Evolutionary conservation across 148 eudicot genomes (phyloP).

Genomic region (Talinum fruticosum): DNA sequence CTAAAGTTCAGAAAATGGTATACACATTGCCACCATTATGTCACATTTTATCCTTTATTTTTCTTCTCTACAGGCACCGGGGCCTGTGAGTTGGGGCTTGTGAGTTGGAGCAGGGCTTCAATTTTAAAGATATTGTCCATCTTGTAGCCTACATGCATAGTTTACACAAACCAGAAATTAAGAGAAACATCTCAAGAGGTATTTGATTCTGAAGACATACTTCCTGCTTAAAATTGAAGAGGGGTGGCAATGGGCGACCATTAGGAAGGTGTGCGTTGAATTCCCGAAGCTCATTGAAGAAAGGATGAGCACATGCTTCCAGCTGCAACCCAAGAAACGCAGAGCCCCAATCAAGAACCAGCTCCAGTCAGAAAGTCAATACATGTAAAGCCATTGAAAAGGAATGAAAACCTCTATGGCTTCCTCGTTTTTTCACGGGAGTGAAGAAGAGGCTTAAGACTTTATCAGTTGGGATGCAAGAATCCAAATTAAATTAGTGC

Average conservation of each 20-base stretch:
- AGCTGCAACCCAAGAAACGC: conserved; percentile 42
- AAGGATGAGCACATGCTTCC: conserved; percentile 91
- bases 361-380: neutral
- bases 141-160: neutral
- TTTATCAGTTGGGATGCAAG: too few relatives aligned
- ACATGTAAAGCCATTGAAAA: neutral
- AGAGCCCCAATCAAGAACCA: neutral
- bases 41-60: neutral
- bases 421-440: conserved; percentile 7
- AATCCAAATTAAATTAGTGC: too few relatives aligned
- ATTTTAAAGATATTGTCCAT: neutral
- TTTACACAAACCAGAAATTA: neutral
- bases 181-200: neutral
- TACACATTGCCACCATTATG: neutral
- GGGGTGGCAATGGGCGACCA: conserved; percentile 82
- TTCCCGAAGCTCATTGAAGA: conserved; percentile 93
- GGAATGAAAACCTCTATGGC: neutral
- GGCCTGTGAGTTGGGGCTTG: too few relatives aligned
- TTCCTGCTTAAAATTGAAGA: conserved; percentile 89
- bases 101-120: neutral
- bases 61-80: neutral
- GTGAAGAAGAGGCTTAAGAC: too few relatives aligned
- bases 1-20: neutral
- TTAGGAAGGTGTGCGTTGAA: conserved; percentile 90
- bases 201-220: conserved; percentile 40